Evolutionary conservation across 2,329 filamentous ascomycete species (phyloP).

Genomic region (Botrytis byssoidea): DNA sequence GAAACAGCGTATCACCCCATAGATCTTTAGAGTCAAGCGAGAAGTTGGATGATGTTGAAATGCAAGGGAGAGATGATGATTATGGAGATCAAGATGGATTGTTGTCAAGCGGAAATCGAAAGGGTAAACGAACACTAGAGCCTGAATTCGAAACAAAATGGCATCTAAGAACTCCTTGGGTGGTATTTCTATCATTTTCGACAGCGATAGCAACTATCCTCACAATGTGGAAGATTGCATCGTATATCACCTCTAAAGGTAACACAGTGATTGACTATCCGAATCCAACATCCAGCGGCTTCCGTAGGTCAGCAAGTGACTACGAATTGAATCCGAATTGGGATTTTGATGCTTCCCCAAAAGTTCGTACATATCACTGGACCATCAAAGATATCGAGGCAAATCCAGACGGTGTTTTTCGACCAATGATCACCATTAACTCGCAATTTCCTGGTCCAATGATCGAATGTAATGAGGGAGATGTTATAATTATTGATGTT

Average conservation of each 20-base stretch:
- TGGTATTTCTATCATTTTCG: constrained; percentile 30
- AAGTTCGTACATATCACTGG: constrained; percentile 59
- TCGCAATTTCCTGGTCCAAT: constrained; percentile 71
- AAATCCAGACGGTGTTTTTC: constrained; percentile 59
- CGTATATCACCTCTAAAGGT: constrained; percentile 29
- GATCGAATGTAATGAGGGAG: constrained; percentile 71
- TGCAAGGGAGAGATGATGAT: constrained; percentile 33
- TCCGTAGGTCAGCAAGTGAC: constrained; percentile 44
- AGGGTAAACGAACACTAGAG: constrained; percentile 22
- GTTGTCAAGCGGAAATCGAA: background rate
- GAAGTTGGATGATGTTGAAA: constrained; percentile 33
- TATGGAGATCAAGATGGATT: constrained; percentile 27
- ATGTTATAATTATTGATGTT: constrained; percentile 67
- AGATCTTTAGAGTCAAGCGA: constrained; percentile 22
- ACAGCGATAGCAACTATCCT: constrained; percentile 27
- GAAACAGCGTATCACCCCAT: constrained; percentile 21
- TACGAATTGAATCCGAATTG: constrained; percentile 59
- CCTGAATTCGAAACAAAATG: constrained; percentile 33
- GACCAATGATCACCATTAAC: constrained; percentile 68
- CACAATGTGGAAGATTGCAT: constrained; percentile 31
- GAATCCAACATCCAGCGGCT: constrained; percentile 25
- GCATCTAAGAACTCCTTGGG: constrained; percentile 37
- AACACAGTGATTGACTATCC: constrained; percentile 18
- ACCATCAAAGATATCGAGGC: constrained; percentile 55
- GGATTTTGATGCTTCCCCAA: constrained; percentile 51